These are phyloP conservation scores for Nicotiana paniculata DNA, from an alignment of 257 asterid genomes.

Conservation along the genomic window DNA sequence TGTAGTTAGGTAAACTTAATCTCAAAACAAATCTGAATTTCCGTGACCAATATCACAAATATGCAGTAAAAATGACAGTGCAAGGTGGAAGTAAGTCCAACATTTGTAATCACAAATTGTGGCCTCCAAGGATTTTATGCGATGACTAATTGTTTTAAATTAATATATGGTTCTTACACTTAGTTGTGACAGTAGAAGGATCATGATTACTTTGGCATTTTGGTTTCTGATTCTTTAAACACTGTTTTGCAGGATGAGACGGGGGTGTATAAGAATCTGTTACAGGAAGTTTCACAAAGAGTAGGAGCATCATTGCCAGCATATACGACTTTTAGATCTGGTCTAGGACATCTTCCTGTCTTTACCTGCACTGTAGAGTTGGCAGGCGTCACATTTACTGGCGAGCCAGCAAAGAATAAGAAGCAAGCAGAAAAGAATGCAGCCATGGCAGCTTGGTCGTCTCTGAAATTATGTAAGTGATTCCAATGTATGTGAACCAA, in stretches of 20 bases:
- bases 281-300: constrained; percentile 55
- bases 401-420: constrained; percentile 49
- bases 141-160: not conserved
- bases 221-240: not conserved
- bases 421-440: constrained; percentile 58
- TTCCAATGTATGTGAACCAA: not conserved
- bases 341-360: constrained; percentile 44
- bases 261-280: constrained; percentile 45
- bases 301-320: constrained; percentile 44
- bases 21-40: not conserved
- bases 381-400: constrained; percentile 44
- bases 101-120: not conserved
- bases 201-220: not conserved
- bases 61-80: not conserved
- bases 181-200: not conserved
- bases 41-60: not conserved
- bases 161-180: not conserved
- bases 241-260: constrained; percentile 40
- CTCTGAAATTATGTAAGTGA: constrained; percentile 40
- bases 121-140: not conserved
- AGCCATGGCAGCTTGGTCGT: constrained; percentile 55
- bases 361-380: constrained; percentile 42
- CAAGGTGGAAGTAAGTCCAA: not conserved
- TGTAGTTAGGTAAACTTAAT: not conserved
- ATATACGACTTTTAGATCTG: constrained; percentile 39